Evolutionary conservation across 73 alveolate genomes (phyloP).

Genomic region (Tetrahymena elliotti): DNA sequence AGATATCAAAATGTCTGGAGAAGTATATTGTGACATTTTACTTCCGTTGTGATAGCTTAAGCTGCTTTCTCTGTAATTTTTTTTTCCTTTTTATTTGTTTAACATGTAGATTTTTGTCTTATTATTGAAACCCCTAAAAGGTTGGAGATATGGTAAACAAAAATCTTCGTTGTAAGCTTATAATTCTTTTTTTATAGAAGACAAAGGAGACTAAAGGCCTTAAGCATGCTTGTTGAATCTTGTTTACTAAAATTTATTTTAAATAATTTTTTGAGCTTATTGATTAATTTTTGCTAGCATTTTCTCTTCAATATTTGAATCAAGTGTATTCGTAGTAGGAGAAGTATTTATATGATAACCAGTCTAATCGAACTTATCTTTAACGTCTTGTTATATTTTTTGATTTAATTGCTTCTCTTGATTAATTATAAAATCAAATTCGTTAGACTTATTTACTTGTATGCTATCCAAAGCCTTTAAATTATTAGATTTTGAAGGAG

Average conservation of each 20-base stretch:
- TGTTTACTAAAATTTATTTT: neutral
- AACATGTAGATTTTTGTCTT: neutral
- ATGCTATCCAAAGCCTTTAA: neutral
- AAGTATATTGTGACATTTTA: neutral
- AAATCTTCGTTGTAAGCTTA: neutral
- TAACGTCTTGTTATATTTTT: neutral
- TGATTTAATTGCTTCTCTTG: neutral
- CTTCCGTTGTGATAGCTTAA: neutral
- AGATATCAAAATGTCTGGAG: neutral
- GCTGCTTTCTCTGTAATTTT: neutral
- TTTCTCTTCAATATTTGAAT: neutral
- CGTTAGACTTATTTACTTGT: neutral
- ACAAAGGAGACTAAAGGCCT: neutral
- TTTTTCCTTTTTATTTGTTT: neutral
- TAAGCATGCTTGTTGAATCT: neutral
- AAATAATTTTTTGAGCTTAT: neutral
- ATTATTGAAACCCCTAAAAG: neutral
- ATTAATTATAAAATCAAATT: neutral
- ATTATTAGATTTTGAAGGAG: neutral
- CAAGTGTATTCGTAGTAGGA: neutral
- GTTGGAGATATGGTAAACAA: neutral
- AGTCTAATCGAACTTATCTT: neutral
- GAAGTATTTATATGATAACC: neutral
- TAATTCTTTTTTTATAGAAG: neutral
- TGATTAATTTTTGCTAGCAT: neutral